Conservation (phyloP, 768 basidiomycete genomes). For the Rhodotorula paludigena region DNA sequence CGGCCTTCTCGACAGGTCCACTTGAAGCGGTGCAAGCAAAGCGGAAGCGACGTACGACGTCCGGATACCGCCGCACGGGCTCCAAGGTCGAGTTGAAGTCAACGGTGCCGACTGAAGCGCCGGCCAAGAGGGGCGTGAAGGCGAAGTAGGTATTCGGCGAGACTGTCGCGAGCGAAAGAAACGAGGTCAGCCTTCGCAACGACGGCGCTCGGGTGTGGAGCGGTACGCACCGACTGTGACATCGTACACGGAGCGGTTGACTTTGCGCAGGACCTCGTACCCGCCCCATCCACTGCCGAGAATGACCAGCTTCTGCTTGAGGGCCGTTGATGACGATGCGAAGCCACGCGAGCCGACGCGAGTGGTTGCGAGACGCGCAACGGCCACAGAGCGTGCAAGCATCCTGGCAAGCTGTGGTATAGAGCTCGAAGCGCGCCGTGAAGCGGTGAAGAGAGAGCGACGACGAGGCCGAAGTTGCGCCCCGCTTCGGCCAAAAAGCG, state of each 20-base stretch:
- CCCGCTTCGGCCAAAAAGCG: no score
- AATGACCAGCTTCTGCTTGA: slow-evolving; percentile 44
- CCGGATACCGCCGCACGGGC: slow-evolving; percentile 55
- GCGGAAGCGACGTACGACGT: background rate
- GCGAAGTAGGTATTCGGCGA: slow-evolving; percentile 38
- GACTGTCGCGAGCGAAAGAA: slow-evolving; percentile 10
- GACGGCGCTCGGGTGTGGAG: no score
- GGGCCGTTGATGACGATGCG: background rate
- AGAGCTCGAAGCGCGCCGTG: no score
- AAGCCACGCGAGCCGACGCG: no score
- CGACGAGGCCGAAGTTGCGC: no score
- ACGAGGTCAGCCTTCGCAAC: background rate
- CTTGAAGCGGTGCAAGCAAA: background rate
- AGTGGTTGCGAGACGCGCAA: no score
- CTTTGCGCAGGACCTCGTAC: slow-evolving; percentile 32
- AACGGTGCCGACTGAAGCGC: slow-evolving; percentile 75
- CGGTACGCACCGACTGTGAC: slow-evolving; percentile 22
- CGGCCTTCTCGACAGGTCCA: no score
- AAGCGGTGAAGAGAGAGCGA: no score
- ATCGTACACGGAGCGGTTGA: slow-evolving; percentile 45
- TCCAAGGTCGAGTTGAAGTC: slow-evolving; percentile 77
- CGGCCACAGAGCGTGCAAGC: no score
- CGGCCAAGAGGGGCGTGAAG: slow-evolving; percentile 43
- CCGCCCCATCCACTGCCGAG: slow-evolving; percentile 44
- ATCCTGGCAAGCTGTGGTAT: no score